Evolutionary conservation across 768 basidiomycete species (phyloP).

Genomic region (Lactarius tabidus): DNA sequence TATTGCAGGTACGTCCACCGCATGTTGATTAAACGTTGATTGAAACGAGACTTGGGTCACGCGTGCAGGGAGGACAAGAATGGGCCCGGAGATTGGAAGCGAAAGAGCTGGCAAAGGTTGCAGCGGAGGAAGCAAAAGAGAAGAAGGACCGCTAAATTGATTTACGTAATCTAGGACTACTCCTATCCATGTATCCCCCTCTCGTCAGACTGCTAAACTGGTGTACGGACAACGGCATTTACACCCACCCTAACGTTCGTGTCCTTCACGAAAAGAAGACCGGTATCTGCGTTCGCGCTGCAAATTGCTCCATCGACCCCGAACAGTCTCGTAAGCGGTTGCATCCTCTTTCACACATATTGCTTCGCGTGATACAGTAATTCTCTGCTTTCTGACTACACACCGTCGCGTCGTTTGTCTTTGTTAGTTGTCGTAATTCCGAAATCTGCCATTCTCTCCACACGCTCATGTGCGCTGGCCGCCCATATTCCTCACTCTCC

Average conservation of each 20-base stretch:
- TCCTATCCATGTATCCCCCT: slow-evolving; percentile 14
- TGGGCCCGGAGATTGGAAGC: slow-evolving; percentile 34
- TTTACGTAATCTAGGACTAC: slow-evolving; percentile 17
- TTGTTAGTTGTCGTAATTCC: slow-evolving; percentile 29
- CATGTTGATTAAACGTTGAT: slow-evolving; percentile 7
- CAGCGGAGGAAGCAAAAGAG: slow-evolving; percentile 21
- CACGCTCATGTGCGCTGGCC: slow-evolving; percentile 26
- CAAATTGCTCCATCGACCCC: slow-evolving; percentile 2
- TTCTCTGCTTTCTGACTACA: slow-evolving; percentile 1
- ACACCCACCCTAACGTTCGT: slow-evolving; percentile 23
- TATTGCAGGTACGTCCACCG: slow-evolving; percentile 58
- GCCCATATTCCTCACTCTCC: slow-evolving; percentile 24
- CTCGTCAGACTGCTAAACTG: slow-evolving; percentile 23
- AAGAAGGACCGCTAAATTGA: slow-evolving; percentile 18
- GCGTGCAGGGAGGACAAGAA: slow-evolving; percentile 76
- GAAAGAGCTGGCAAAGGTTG: slow-evolving; percentile 23
- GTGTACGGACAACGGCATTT: slow-evolving; percentile 27
- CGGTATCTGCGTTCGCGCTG: slow-evolving; percentile 20
- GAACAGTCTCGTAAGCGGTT: slow-evolving; percentile 20
- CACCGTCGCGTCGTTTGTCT: neutral
- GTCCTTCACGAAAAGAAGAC: slow-evolving; percentile 18
- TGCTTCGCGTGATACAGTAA: slow-evolving; percentile 17
- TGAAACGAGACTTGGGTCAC: slow-evolving; percentile 2
- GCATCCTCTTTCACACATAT: neutral
- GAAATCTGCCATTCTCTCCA: slow-evolving; percentile 29